These are phyloP conservation scores for Extremus antarcticus DNA, from an alignment of 495 filamentous ascomycete genomes.

Conservation along the genomic window DNA sequence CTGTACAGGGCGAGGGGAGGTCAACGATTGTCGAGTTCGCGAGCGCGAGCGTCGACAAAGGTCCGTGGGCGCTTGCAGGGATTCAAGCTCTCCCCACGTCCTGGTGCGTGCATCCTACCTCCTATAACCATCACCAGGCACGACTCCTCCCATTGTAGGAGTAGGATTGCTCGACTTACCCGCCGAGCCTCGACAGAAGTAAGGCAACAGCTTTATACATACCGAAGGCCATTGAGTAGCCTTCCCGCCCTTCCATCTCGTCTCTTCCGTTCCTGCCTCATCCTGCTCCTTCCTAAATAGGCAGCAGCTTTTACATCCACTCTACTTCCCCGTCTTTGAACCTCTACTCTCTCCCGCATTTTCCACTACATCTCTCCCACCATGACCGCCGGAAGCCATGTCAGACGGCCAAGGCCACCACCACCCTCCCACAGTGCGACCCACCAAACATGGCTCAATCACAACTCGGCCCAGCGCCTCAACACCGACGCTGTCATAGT, in stretches of 20 bases:
- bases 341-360: not conserved
- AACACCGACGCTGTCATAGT: constrained; percentile 43
- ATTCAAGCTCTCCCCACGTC: not conserved
- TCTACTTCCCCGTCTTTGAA: not conserved
- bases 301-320: not conserved
- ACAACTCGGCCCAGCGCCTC: constrained; percentile 38
- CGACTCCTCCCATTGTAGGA: no score
- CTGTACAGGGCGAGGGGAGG: no score
- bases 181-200: no score
- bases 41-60: no score
- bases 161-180: no score
- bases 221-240: not conserved
- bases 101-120: no score
- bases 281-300: not conserved
- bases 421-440: constrained; percentile 20
- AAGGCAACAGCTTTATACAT: no score
- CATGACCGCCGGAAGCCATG: not conserved
- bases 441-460: constrained; percentile 21
- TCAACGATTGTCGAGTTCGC: no score
- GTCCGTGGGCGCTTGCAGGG: no score
- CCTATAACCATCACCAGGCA: not conserved
- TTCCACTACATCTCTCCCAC: not conserved
- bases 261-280: not conserved
- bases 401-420: constrained; percentile 3
- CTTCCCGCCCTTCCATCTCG: not conserved